Percentiles rank a stretch among this genome's conserved stretches.
phyloP scores from a whole-genome alignment of 306 rosid genomes.

The Luffa acutangula region DNA sequence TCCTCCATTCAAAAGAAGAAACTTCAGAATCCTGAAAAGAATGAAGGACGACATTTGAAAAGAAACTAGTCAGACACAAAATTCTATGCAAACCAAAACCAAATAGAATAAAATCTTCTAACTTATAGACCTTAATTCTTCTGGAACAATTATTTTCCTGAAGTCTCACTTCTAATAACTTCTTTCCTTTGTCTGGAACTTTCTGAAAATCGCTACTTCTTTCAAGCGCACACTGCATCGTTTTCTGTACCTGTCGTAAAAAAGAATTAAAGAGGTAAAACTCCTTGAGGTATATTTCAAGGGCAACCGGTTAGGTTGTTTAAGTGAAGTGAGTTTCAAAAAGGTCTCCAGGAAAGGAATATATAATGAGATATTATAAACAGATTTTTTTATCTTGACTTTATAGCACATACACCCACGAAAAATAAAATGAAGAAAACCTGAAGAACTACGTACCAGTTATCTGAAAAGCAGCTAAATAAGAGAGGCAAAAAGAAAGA shows the following conservation, averaged over 20 bases:
- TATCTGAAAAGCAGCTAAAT: not conserved
- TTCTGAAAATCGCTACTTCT: slow-evolving; percentile 29
- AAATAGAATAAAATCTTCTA: not conserved
- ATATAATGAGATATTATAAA: not conserved
- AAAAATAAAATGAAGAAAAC: not conserved
- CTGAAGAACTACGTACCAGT: not conserved
- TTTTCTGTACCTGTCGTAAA: slow-evolving; percentile 34
- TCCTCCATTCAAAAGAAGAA: slow-evolving; percentile 33
- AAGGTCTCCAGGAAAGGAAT: not conserved
- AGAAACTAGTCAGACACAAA: slow-evolving; percentile 12
- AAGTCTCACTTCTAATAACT: slow-evolving; percentile 21
- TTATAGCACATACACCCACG: not conserved
- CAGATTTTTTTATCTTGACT: not conserved
- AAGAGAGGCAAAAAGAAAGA: not conserved
- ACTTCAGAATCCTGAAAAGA: slow-evolving; percentile 45
- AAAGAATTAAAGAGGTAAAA: slow-evolving; percentile 5
- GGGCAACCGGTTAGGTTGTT: not conserved
- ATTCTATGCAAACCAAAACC: not conserved
- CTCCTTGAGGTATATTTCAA: not conserved
- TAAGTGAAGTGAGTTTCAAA: not conserved
- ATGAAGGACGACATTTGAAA: slow-evolving; percentile 3
- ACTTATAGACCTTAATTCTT: slow-evolving; percentile 29
- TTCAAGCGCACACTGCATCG: slow-evolving; percentile 54
- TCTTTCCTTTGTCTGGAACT: slow-evolving; percentile 32
- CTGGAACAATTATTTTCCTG: slow-evolving; percentile 22